A percentile compares a stretch with the other conserved stretches of the same genome.
Conservation (phyloP, 2,329 filamentous ascomycete genomes). For the Periconia macrospinosa region DNA sequence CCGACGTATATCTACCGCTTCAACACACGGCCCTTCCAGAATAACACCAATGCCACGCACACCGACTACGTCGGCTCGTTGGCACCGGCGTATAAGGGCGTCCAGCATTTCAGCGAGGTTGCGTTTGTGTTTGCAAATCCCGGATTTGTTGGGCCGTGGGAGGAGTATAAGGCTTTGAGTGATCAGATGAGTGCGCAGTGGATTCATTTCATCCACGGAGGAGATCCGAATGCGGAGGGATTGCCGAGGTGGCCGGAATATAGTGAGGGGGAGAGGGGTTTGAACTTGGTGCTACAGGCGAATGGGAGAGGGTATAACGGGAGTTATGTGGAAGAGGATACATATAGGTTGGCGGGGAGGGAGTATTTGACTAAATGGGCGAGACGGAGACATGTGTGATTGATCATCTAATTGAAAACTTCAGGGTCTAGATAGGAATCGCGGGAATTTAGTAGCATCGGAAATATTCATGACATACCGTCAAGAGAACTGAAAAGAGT, state of each 20-base stretch:
- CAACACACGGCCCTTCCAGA: conserved; percentile 48
- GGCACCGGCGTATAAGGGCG: conserved; percentile 47
- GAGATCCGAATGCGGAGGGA: conserved; percentile 41
- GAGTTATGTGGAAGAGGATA: conserved; percentile 47
- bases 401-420: neutral
- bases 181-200: conserved; percentile 50
- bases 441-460: too few relatives aligned
- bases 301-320: conserved; percentile 46
- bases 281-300: conserved; percentile 51
- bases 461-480: too few relatives aligned
- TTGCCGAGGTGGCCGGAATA: conserved; percentile 48
- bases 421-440: too few relatives aligned
- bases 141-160: conserved; percentile 39
- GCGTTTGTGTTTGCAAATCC: conserved; percentile 52
- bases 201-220: conserved; percentile 48
- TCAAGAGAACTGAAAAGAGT: too few relatives aligned
- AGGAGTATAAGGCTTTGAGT: conserved; percentile 45
- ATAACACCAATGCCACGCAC: conserved; percentile 25
- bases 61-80: conserved; percentile 51
- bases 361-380: conserved; percentile 41
- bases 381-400: conserved; percentile 40
- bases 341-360: conserved; percentile 48
- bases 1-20: conserved; percentile 65
- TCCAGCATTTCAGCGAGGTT: conserved; percentile 58
- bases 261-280: conserved; percentile 33